Conservation (phyloP, 768 basidiomycete species). For the Boletellus ananas region DNA sequence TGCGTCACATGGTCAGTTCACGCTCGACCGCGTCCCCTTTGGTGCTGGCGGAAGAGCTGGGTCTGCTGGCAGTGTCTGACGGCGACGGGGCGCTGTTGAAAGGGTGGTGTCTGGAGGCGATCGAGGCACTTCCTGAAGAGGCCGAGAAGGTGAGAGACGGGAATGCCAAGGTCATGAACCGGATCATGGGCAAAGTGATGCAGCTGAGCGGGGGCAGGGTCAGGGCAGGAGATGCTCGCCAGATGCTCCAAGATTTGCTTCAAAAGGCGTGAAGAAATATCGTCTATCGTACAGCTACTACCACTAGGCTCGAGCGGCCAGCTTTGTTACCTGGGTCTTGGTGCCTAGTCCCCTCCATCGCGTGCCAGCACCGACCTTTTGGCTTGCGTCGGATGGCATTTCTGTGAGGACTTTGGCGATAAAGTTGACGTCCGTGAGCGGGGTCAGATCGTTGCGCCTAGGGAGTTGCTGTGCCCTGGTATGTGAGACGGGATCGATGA, state of each 20-base stretch:
- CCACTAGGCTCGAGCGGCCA: neutral
- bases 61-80: slow-evolving; percentile 40
- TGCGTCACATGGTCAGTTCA: slow-evolving; percentile 64
- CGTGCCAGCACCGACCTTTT: slow-evolving; percentile 64
- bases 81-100: slow-evolving; percentile 41
- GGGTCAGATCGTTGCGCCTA: slow-evolving; percentile 75
- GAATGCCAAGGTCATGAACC: slow-evolving; percentile 68
- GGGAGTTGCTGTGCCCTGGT: slow-evolving; percentile 51
- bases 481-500: neutral
- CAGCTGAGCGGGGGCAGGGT: slow-evolving; percentile 70
- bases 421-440: slow-evolving; percentile 83
- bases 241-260: slow-evolving; percentile 48
- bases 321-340: slow-evolving; percentile 48
- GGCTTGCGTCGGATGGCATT: slow-evolving; percentile 54
- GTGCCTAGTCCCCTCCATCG: slow-evolving; percentile 83
- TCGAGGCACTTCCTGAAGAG: slow-evolving; percentile 63
- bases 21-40: slow-evolving; percentile 35
- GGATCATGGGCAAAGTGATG: slow-evolving; percentile 61
- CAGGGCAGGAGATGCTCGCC: slow-evolving; percentile 60
- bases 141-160: slow-evolving; percentile 63
- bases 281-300: neutral
- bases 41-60: slow-evolving; percentile 47
- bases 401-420: slow-evolving; percentile 69
- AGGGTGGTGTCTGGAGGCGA: slow-evolving; percentile 57
- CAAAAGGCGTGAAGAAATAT: neutral